Evolutionary conservation across 2,329 filamentous ascomycete genomes (phyloP).

Genomic region (Neofusicoccum sp.): DNA sequence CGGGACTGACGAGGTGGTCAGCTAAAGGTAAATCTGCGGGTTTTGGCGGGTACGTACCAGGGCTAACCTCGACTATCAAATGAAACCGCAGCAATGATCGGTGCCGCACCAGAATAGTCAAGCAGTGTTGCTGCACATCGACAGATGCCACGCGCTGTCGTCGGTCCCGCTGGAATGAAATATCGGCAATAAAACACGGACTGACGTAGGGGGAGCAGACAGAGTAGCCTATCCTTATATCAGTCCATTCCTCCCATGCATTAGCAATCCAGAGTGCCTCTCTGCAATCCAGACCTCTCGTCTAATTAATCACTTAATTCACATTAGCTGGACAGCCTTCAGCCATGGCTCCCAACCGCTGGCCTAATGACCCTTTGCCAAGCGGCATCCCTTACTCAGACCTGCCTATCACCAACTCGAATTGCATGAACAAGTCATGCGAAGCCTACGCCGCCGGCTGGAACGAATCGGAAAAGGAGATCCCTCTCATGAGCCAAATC

Average conservation of each 20-base stretch:
- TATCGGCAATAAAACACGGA: background rate
- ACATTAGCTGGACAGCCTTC: too few relatives aligned
- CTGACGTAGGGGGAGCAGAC: background rate
- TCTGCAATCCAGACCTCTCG: background rate
- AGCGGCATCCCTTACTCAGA: slow-evolving; percentile 16
- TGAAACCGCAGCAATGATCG: background rate
- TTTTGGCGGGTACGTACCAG: background rate
- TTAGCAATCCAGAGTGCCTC: background rate
- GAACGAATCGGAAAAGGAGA: slow-evolving; percentile 18
- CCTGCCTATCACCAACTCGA: slow-evolving; percentile 22
- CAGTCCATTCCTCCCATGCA: background rate
- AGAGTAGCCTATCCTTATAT: background rate
- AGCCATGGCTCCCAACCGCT: slow-evolving; percentile 9
- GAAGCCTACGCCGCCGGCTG: slow-evolving; percentile 21
- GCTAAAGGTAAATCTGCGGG: background rate
- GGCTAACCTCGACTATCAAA: background rate
- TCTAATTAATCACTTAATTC: background rate
- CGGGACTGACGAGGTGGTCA: background rate
- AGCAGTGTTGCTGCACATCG: background rate
- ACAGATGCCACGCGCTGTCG: background rate
- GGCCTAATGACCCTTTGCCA: slow-evolving; percentile 19
- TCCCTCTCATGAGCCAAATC: slow-evolving; percentile 19
- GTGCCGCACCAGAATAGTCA: background rate
- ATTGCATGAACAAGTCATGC: slow-evolving; percentile 21
- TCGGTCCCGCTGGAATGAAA: background rate